Evolutionary conservation across 805 yeast species (phyloP).

Genomic region (Candida nitratophila): DNA sequence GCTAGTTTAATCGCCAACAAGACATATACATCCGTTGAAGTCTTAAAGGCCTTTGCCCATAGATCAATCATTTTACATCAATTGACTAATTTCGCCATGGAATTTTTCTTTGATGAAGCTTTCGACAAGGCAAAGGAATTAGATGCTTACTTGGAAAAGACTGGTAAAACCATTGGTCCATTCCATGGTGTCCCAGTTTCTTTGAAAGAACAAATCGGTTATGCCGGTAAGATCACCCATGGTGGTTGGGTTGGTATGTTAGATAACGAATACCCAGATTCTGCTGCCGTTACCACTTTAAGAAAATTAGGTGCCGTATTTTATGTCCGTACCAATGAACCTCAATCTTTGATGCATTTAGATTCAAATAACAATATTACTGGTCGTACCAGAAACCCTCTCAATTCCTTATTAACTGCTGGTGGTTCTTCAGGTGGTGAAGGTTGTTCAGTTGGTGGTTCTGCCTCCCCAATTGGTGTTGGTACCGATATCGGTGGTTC

Average conservation of each 20-base stretch:
- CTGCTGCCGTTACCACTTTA: constrained; percentile 40
- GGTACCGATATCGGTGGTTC: constrained; percentile 74
- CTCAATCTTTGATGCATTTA: constrained; percentile 64
- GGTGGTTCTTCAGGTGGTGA: constrained; percentile 78
- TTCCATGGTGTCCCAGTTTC: constrained; percentile 67
- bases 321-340: constrained; percentile 60
- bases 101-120: constrained; percentile 60
- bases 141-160: constrained; percentile 41
- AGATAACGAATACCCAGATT: constrained; percentile 39
- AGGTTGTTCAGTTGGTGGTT: constrained; percentile 53
- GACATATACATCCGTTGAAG: constrained; percentile 40
- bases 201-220: constrained; percentile 57
- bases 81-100: constrained; percentile 45
- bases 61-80: constrained; percentile 60
- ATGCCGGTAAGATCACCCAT: constrained; percentile 46
- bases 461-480: constrained; percentile 55
- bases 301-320: constrained; percentile 52
- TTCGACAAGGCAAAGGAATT: constrained; percentile 45
- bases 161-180: constrained; percentile 55
- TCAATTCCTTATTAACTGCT: constrained; percentile 48
- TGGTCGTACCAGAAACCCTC: constrained; percentile 54
- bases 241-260: constrained; percentile 53
- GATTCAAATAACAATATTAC: constrained; percentile 54
- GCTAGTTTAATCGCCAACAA: constrained; percentile 38
- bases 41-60: constrained; percentile 57